These are phyloP conservation scores for Xylaria hypoxylon DNA, from an alignment of 2,329 filamentous ascomycete genomes.

Conservation along the genomic window DNA sequence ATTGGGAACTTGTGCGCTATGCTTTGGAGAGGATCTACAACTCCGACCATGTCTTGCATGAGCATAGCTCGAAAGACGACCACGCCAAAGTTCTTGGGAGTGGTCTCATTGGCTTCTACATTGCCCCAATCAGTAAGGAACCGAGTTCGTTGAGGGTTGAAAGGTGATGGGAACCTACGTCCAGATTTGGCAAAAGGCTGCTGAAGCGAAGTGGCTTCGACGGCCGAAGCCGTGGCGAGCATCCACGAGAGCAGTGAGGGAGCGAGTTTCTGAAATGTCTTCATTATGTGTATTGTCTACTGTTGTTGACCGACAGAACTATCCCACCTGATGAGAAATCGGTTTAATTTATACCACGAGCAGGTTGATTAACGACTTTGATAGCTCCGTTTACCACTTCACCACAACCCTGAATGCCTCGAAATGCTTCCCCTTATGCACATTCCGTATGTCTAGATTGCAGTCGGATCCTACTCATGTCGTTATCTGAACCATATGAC, in stretches of 20 bases:
- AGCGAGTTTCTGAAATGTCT: slow-evolving; percentile 8
- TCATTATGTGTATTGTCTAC: slow-evolving; percentile 9
- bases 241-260: not conserved
- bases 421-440: not conserved
- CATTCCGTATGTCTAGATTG: not conserved
- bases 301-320: not conserved
- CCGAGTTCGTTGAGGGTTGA: not conserved
- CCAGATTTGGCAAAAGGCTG: slow-evolving; percentile 1
- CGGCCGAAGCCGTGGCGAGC: not conserved
- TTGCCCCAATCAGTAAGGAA: not conserved
- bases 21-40: slow-evolving; percentile 32
- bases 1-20: slow-evolving; percentile 25
- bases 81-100: slow-evolving; percentile 29
- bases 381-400: no score
- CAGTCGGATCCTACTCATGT: not conserved
- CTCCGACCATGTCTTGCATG: slow-evolving; percentile 35
- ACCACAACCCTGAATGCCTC: no score
- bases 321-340: not conserved
- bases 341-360: slow-evolving; percentile 3
- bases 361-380: not conserved
- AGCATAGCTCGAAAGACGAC: slow-evolving; percentile 32
- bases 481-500: not conserved
- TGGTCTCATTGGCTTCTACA: slow-evolving; percentile 25
- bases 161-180: not conserved
- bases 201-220: not conserved